A percentile compares a stretch with the other conserved stretches of the same genome.
phyloP scores from a whole-genome alignment of 129 eudicot species.

The Deinandra increscens region DNA sequence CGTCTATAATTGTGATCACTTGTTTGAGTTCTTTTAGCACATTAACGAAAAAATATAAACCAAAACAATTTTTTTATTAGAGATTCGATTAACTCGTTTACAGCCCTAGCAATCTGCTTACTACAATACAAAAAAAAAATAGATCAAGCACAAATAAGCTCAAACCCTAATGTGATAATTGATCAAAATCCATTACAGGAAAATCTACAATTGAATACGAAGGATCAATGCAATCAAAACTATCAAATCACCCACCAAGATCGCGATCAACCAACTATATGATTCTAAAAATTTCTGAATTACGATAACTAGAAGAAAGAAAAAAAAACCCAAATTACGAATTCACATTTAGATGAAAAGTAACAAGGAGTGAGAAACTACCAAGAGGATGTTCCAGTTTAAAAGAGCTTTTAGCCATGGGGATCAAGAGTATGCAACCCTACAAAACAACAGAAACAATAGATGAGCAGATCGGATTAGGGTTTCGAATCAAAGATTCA shows the following conservation, averaged over 20 bases:
- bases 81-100: too few relatives aligned
- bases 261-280: neutral
- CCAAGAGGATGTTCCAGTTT: conserved; percentile 88
- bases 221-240: neutral
- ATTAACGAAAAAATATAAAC: neutral
- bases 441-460: conserved; percentile 13
- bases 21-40: neutral
- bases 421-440: conserved; percentile 24
- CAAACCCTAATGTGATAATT: neutral
- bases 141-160: neutral
- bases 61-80: neutral
- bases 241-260: neutral
- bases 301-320: too few relatives aligned
- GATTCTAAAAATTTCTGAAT: neutral
- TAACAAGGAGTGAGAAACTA: conserved; percentile 16
- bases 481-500: conserved; percentile 22
- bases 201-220: neutral
- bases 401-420: conserved; percentile 82
- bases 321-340: neutral
- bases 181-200: neutral
- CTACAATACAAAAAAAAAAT: too few relatives aligned
- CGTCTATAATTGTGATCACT: neutral
- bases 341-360: neutral
- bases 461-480: conserved; percentile 21
- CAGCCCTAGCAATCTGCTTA: neutral